Conservation (phyloP, 192 early-diverging fungal species). For the Lunasporangiospora selenospora region DNA sequence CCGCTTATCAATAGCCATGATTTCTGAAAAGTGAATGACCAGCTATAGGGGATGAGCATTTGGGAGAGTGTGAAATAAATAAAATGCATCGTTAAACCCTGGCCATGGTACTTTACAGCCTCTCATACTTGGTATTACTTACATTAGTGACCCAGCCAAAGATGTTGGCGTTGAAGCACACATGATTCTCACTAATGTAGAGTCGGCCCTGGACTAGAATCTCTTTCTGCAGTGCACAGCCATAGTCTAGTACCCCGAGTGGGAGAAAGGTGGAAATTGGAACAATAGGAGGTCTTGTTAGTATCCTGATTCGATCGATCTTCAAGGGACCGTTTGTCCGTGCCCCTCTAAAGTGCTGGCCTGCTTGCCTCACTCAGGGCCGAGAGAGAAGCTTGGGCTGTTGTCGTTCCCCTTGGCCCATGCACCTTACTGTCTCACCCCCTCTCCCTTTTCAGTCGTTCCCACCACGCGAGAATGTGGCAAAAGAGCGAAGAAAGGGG, state of each 20-base stretch:
- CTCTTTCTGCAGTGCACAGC: slow-evolving; percentile 89
- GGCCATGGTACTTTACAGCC: neutral
- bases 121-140: slow-evolving; percentile 18
- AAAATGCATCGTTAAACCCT: neutral
- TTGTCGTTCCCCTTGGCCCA: too few species aligned
- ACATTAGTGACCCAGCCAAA: slow-evolving; percentile 89
- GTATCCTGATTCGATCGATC: too few species aligned
- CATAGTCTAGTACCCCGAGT: slow-evolving; percentile 65
- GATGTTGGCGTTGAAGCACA: slow-evolving; percentile 89
- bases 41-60: slow-evolving; percentile 41
- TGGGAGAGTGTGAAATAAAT: neutral
- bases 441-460: too few species aligned
- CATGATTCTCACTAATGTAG: slow-evolving; percentile 80
- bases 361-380: too few species aligned
- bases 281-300: neutral
- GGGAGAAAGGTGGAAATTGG: neutral
- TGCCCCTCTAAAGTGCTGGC: too few species aligned
- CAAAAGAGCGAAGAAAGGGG: too few species aligned
- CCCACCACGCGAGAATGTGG: too few species aligned
- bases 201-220: slow-evolving; percentile 87
- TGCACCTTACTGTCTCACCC: too few species aligned
- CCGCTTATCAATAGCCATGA: slow-evolving; percentile 85
- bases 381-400: too few species aligned
- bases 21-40: slow-evolving; percentile 77
- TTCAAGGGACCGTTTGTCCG: too few species aligned